These are phyloP conservation scores for Arthrocladium fulminans DNA, from an alignment of 2,329 filamentous ascomycete genomes.

Conservation along the genomic window DNA sequence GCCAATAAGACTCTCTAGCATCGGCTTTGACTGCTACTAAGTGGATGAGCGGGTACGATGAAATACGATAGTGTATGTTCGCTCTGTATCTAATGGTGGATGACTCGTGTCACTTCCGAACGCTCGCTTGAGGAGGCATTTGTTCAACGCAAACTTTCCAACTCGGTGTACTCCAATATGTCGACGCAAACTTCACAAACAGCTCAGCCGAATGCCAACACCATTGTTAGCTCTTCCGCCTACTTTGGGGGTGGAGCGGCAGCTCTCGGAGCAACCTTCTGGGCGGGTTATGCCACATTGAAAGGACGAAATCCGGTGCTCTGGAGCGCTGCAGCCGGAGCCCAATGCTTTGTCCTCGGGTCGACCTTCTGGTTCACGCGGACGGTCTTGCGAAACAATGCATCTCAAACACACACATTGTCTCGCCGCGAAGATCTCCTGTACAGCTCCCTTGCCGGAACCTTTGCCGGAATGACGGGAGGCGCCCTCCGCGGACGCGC, in stretches of 20 bases:
- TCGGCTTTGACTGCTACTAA: too few species aligned
- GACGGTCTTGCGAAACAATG: conserved; percentile 3
- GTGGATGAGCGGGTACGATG: too few species aligned
- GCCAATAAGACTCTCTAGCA: too few species aligned
- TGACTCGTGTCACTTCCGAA: not conserved
- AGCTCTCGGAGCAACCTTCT: conserved; percentile 1
- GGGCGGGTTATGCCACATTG: conserved; percentile 3
- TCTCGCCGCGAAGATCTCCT: conserved; percentile 4
- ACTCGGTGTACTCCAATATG: not conserved
- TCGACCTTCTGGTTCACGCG: conserved; percentile 10
- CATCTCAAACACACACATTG: not conserved
- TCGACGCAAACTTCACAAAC: not conserved
- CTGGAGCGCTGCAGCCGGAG: conserved; percentile 3
- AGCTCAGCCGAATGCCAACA: not conserved
- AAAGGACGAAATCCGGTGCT: conserved; percentile 6
- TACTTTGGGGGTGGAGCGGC: conserved; percentile 5
- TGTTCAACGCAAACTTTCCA: not conserved
- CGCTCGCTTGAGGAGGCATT: not conserved
- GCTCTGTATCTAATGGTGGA: too few species aligned
- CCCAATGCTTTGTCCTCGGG: conserved; percentile 10
- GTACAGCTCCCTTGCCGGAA: conserved; percentile 19
- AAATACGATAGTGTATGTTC: too few species aligned
- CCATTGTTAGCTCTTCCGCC: not conserved
- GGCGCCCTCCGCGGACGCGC: conserved; percentile 16
- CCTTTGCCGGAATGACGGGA: conserved; percentile 15